Base-by-base conservation (phyloP, 352 stramenopile species). In the Phytophthora fragariaefolia region DNA sequence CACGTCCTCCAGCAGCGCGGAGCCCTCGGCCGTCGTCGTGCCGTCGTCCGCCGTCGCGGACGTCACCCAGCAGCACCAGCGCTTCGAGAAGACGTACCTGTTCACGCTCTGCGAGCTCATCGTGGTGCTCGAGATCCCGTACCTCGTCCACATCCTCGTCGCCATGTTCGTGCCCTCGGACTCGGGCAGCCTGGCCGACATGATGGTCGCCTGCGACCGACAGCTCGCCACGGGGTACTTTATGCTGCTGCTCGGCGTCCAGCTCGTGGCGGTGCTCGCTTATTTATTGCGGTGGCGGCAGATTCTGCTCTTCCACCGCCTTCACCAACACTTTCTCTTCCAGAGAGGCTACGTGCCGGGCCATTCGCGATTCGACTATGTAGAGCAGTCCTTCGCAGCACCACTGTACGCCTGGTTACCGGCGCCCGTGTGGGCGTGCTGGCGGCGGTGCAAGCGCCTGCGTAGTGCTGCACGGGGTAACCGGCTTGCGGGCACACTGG, bases 271-370 rank as follows among this genome's bases (percentile, higher is more conserved):
- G 2, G 55, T 90, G 10, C 49, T 83, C 20, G 74, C 80, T 3
- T 95, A 91, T 52, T 50, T 79, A 17, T 69, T 92, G 18, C 78
- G 87, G 1, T 95, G 84, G 84, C 79, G 87, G 30, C 87, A 95
- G 58, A 91, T 95, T 57, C 69, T 89, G 20, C 69, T 95, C 24
- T 95, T 95, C 58, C 85, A 95, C 38, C 74, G 80, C 34, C 66
- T 95, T 66, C 87, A 92, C 56, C 83, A 91, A 47, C 84, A 93
- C 32, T 87, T 92, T 50, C 69, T 93, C 17, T 92, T 82, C 46
- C 87, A 95, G 59, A 71, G 79, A 5, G 84, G 84, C 27, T 88
- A 77, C 55, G 59, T 88, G 0, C 82, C 82, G 4, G 82, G 82
- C 1, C 71, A 79, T 6, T 83, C 80, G 15, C 79, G 82, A 15